Conservation (phyloP, 441 rosid genomes). For the Arabidopsis hybrid region DNA sequence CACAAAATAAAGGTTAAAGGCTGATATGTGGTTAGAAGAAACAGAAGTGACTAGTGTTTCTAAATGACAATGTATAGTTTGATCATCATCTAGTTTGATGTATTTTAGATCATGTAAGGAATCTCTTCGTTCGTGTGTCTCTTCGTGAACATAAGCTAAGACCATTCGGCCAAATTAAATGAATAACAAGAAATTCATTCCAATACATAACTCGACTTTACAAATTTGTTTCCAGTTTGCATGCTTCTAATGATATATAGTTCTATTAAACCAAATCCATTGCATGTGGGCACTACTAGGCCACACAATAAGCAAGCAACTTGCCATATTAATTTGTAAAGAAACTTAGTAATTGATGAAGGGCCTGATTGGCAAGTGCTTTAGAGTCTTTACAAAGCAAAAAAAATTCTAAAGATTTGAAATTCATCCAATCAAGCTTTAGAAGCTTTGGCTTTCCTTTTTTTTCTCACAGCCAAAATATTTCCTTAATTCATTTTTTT, state of each 20-base stretch:
- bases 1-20: background rate
- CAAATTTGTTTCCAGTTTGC: background rate
- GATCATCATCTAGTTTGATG: no score
- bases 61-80: no score
- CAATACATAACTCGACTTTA: background rate
- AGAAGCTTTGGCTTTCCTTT: no score
- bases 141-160: background rate
- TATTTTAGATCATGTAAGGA: no score
- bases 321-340: conserved; percentile 1
- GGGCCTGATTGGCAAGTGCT: no score
- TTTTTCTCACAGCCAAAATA: no score
- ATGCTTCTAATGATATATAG: background rate
- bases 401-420: no score
- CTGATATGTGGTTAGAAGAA: background rate
- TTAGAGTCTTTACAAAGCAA: no score
- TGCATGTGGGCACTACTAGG: background rate
- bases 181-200: background rate
- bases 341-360: conserved; percentile 5
- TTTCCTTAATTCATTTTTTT: no score
- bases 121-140: no score
- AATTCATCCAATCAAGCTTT: no score
- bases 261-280: background rate
- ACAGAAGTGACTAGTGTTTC: background rate
- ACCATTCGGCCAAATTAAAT: no score
- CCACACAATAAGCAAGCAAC: conserved; percentile 3